Percentiles rank a stretch among this genome's conserved stretches.
Conservation (phyloP, 257 asterid genomes). For the Phtheirospermum japonicum region DNA sequence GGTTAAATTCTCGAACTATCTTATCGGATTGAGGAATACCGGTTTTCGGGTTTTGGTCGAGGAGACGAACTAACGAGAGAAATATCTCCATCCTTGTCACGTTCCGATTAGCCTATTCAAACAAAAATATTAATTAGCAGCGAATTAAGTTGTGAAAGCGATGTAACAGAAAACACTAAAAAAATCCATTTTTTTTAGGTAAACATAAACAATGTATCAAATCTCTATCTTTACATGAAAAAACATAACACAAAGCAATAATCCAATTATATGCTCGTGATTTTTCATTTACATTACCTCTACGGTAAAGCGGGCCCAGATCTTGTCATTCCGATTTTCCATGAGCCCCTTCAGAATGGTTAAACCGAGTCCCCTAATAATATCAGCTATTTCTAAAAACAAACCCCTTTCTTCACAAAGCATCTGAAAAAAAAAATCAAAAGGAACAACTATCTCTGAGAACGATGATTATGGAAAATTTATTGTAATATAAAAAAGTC, state of each 20-base stretch:
- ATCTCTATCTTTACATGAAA: neutral
- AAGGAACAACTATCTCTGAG: neutral
- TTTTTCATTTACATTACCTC: slow-evolving; percentile 45
- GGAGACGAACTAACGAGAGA: slow-evolving; percentile 58
- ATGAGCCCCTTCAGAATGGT: slow-evolving; percentile 75
- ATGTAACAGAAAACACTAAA: too few species aligned
- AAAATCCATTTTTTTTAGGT: too few species aligned
- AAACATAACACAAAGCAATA: neutral
- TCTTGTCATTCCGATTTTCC: slow-evolving; percentile 66
- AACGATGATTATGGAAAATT: neutral
- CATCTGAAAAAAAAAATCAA: slow-evolving; percentile 46
- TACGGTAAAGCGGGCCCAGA: slow-evolving; percentile 75
- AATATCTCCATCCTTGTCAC: slow-evolving; percentile 70
- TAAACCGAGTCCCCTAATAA: slow-evolving; percentile 66
- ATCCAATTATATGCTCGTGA: neutral
- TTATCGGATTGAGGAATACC: slow-evolving; percentile 31
- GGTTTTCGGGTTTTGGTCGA: slow-evolving; percentile 51
- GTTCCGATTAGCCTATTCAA: slow-evolving; percentile 58
- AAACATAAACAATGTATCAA: neutral
- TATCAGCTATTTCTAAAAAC: slow-evolving; percentile 78
- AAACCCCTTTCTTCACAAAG: slow-evolving; percentile 70
- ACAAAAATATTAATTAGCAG: neutral
- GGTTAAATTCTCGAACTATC: slow-evolving; percentile 39
- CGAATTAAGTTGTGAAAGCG: too few species aligned
- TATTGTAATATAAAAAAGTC: neutral